phyloP scores from a whole-genome alignment of 192 early-diverging fungal genomes.

The Dispira simplex region DNA sequence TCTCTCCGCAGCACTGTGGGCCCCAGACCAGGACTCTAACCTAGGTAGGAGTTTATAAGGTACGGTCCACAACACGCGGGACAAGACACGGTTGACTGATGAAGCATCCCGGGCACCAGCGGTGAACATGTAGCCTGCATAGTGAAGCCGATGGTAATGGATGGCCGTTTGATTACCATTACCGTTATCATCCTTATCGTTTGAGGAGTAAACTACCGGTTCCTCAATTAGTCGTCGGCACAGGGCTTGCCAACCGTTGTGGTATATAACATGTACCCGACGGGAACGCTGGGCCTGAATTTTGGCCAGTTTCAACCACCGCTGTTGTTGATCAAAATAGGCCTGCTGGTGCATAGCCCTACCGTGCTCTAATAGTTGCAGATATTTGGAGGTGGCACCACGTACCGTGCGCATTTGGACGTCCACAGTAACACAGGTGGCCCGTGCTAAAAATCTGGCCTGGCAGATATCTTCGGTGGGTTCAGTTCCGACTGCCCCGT shows the following conservation, averaged over 20 bases:
- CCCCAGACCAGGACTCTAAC: no score
- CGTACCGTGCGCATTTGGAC: not conserved
- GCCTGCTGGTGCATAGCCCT: not conserved
- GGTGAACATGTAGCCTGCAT: no score
- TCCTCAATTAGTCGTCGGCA: not conserved
- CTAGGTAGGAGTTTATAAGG: no score
- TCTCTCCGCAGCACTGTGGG: no score
- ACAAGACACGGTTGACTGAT: no score
- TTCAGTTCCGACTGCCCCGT: not conserved
- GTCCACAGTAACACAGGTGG: not conserved
- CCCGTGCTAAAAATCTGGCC: not conserved
- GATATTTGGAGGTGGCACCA: not conserved
- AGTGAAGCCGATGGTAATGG: no score
- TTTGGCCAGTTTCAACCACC: conserved; percentile 6
- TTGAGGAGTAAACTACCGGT: no score
- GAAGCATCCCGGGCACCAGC: no score
- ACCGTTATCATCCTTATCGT: no score
- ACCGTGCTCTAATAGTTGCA: not conserved
- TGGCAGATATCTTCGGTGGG: not conserved
- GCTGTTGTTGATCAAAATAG: not conserved
- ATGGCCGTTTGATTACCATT: no score
- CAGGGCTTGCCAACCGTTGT: not conserved
- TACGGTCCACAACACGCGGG: no score
- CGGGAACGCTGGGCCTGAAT: conserved; percentile 12
- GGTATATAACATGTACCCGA: conserved; percentile 7